Evolutionary conservation across 2,329 filamentous ascomycete genomes (phyloP).

Genomic region (Talaromyces atroroseus): DNA sequence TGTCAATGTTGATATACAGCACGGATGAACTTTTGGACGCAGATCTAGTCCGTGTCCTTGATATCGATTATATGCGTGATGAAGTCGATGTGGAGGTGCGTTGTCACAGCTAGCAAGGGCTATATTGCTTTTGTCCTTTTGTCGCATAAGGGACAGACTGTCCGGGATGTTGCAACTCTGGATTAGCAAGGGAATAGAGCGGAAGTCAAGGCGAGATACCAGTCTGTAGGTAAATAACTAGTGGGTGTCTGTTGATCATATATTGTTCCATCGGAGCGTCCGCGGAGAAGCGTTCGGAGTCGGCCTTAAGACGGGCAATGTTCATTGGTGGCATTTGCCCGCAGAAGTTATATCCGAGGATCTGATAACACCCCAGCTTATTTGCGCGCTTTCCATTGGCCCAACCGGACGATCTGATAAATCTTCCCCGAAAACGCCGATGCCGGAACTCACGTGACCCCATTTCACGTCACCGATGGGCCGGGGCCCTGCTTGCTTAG

Average conservation of each 20-base stretch:
- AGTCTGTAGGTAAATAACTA: too few species aligned
- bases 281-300: background rate
- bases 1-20: background rate
- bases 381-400: background rate
- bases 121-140: constrained; percentile 65
- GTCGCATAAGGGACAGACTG: background rate
- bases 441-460: constrained; percentile 8
- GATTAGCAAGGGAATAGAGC: background rate
- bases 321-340: background rate
- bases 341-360: background rate
- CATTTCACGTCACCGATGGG: constrained; percentile 4
- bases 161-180: background rate
- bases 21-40: background rate
- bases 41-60: constrained; percentile 32
- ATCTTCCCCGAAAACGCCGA: constrained; percentile 3
- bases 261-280: background rate
- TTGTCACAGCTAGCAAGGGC: constrained; percentile 57
- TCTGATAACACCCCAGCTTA: constrained; percentile 2
- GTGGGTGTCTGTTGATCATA: too few species aligned
- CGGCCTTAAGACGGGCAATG: background rate
- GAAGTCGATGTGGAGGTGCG: constrained; percentile 58
- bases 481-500: background rate
- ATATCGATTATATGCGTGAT: constrained; percentile 45
- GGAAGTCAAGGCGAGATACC: background rate
- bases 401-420: constrained; percentile 5